Percentiles rank a stretch among this genome's conserved stretches.
Evolutionary conservation across 306 rosid species (phyloP).

Genomic region (Gastrolobium bilobum): DNA sequence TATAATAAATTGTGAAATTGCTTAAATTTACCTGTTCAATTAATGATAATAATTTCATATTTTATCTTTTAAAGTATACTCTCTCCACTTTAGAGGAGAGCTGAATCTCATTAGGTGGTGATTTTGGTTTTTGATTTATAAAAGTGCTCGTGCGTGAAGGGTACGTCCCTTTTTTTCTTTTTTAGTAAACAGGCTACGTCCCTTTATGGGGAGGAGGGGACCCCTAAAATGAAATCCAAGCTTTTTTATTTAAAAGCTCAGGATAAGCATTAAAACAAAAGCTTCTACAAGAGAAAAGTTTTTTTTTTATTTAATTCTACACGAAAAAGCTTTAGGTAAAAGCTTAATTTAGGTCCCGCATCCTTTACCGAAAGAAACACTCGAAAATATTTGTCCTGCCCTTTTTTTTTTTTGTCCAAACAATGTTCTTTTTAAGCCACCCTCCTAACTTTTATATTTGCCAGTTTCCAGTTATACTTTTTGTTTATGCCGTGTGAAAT

Average conservation of each 20-base stretch:
- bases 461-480: background rate
- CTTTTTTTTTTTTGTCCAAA: background rate
- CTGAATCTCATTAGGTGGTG: background rate
- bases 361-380: too few species aligned
- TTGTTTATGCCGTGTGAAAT: background rate
- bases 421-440: background rate
- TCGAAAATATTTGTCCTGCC: too few species aligned
- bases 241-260: background rate
- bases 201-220: constrained; percentile 6
- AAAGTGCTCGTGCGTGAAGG: background rate
- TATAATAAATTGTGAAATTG: too few species aligned
- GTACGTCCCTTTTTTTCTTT: background rate
- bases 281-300: background rate
- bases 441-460: background rate
- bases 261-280: background rate
- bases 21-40: too few species aligned
- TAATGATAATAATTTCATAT: too few species aligned
- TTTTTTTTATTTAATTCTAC: too few species aligned
- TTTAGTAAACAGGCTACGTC: background rate
- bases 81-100: too few species aligned
- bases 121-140: background rate
- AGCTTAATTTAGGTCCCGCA: background rate
- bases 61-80: too few species aligned
- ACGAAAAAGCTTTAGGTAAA: background rate
- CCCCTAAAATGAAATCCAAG: background rate